Percentiles rank a stretch among this genome's conserved stretches.
These are phyloP conservation scores for Puccinia horiana DNA, from an alignment of 1,284 basidiomycete species.

Conservation along the genomic window DNA sequence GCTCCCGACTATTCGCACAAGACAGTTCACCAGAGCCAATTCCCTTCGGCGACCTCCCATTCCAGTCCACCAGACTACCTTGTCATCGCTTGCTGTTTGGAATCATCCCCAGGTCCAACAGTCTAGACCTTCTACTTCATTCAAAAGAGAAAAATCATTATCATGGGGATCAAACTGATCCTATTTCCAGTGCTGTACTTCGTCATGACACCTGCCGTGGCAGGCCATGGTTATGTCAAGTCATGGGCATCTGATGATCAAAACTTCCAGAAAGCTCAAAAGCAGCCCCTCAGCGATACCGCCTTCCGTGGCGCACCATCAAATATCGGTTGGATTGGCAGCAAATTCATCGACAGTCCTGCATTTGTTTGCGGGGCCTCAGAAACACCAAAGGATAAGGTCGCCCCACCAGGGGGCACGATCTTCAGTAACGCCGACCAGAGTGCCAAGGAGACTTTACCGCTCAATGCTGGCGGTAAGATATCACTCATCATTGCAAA, in stretches of 20 bases:
- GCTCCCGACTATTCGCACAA: not conserved
- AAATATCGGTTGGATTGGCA: constrained; percentile 49
- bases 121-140: not conserved
- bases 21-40: not conserved
- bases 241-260: constrained; percentile 43
- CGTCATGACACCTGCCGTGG: constrained; percentile 2
- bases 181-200: not conserved
- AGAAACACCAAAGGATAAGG: constrained; percentile 29
- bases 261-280: constrained; percentile 39
- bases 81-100: not conserved
- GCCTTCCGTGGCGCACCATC: constrained; percentile 35
- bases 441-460: constrained; percentile 40
- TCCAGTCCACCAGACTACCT: not conserved
- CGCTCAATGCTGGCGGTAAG: constrained; percentile 35
- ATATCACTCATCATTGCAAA: constrained; percentile 24
- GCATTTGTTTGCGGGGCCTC: constrained; percentile 41
- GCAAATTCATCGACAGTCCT: constrained; percentile 36
- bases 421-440: constrained; percentile 40
- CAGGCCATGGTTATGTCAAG: constrained; percentile 39
- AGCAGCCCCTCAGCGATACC: constrained; percentile 32
- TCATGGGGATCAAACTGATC: not conserved
- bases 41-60: not conserved
- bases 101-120: too few species aligned
- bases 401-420: constrained; percentile 32
- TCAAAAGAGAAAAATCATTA: not conserved